phyloP scores from a whole-genome alignment of 1,284 basidiomycete species.

The Entoloma clypeatum region DNA sequence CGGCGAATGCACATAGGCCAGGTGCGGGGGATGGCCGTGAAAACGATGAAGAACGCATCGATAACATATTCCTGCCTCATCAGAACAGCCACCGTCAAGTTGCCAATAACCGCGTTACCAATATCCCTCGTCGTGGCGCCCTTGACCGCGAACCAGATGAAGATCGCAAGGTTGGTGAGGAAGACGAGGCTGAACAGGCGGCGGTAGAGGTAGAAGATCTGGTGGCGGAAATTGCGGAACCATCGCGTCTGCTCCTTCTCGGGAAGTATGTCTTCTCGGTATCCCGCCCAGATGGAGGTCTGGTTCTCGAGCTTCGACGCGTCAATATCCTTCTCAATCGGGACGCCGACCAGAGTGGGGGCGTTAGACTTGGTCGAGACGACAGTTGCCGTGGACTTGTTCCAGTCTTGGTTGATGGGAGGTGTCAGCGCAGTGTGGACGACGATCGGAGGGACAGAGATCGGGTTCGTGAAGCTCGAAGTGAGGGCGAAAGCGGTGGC shows the following conservation, averaged over 20 bases:
- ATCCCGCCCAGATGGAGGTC: constrained; percentile 45
- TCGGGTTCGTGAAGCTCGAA: not conserved
- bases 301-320: constrained; percentile 26
- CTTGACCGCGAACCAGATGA: constrained; percentile 41
- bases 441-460: not conserved
- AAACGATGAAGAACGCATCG: constrained; percentile 52
- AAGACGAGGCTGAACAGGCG: constrained; percentile 58
- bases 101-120: constrained; percentile 49
- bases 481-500: not conserved
- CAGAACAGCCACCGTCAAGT: constrained; percentile 51
- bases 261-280: constrained; percentile 46
- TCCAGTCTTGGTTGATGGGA: not conserved
- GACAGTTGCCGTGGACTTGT: constrained; percentile 2
- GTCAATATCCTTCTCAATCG: constrained; percentile 18
- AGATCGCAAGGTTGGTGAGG: constrained; percentile 47
- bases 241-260: constrained; percentile 46
- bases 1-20: constrained; percentile 54
- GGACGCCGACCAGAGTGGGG: constrained; percentile 1
- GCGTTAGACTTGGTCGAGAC: not conserved
- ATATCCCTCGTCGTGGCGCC: constrained; percentile 43
- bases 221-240: constrained; percentile 50
- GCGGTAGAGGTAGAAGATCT: constrained; percentile 53
- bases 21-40: constrained; percentile 46
- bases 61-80: constrained; percentile 65
- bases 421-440: not conserved